Evolutionary conservation across 805 yeast genomes (phyloP).

Genomic region (Huiozyma sinensis): DNA sequence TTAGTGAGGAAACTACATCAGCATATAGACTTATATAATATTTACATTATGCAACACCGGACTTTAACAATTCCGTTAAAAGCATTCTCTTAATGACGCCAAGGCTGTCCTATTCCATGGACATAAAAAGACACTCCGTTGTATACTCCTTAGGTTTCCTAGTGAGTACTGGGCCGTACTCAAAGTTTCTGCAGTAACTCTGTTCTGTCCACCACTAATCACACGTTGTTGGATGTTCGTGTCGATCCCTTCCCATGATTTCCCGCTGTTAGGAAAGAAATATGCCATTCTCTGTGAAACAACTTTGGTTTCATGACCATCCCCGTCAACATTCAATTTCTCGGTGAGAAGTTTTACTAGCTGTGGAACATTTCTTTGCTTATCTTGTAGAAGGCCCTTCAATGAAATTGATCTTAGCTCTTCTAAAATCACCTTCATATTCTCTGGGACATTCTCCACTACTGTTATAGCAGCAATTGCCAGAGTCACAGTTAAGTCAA

Average conservation of each 20-base stretch:
- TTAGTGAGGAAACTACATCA: not conserved
- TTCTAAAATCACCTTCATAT: slow-evolving; percentile 47
- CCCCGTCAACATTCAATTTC: slow-evolving; percentile 25
- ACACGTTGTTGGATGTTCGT: slow-evolving; percentile 46
- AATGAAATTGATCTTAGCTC: slow-evolving; percentile 50
- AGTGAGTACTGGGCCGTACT: slow-evolving; percentile 40
- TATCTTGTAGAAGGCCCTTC: slow-evolving; percentile 39
- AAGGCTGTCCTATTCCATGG: slow-evolving; percentile 39
- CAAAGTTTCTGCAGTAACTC: slow-evolving; percentile 38
- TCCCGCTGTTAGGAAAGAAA: slow-evolving; percentile 59
- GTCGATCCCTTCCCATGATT: slow-evolving; percentile 61
- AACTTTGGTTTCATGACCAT: slow-evolving; percentile 9
- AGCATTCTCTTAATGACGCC: slow-evolving; percentile 22
- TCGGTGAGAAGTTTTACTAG: slow-evolving; percentile 42
- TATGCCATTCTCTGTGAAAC: slow-evolving; percentile 62
- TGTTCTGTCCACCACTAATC: slow-evolving; percentile 40
- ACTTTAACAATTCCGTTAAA: slow-evolving; percentile 6
- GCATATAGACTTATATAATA: not conserved
- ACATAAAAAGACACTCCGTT: slow-evolving; percentile 55
- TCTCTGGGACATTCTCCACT: slow-evolving; percentile 46
- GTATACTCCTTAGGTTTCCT: slow-evolving; percentile 44
- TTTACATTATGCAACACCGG: not conserved
- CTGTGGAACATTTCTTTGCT: slow-evolving; percentile 44
- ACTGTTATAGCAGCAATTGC: slow-evolving; percentile 74
- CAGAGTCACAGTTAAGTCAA: slow-evolving; percentile 55